Evolutionary conservation across 1,139 yeast genomes (phyloP), one percentile per base, ranked within the genome.

Genomic region (Hansenula sp.): DNA sequence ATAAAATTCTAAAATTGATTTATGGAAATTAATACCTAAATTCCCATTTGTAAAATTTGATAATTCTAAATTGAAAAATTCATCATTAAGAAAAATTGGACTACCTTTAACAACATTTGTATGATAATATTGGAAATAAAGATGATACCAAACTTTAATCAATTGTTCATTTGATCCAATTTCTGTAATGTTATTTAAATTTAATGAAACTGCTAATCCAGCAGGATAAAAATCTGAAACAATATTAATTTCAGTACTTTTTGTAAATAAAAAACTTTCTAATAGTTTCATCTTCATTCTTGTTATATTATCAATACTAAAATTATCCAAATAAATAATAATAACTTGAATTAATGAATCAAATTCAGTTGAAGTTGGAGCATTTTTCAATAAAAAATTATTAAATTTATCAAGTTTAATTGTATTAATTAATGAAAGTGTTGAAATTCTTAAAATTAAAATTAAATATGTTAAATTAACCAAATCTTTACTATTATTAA

Each of bases 291-390:
- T 29, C 29, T 40, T 49, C 14, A 53, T 17, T 17, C 41, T 42
- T 2, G 46, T 29, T 1, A 43, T 6, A 14, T 43, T 38, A 25
- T 40, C 36, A 18, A 48, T 32, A 3, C 42, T 25, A 9, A 42
- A 36, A 9, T 38, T 38, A 28, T 37, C 20, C 7, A 49, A 17
- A 6, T 45, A 32, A 4, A 37, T 26, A 13, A 34, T 32, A 13
- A 54, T 29, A 8, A 52, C 26, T 8, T 45, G 44, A 32, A 51
- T 47, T 5, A 44, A 29, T 4, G 38, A 25, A 29, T 52, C 55
- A 21, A 41, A 43, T 13, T 52, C 56, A n/a, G 24, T 29, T 1
- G 49, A 45, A 2, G 42, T 28, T n/a, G 39, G 39, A 12, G 42
- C 32, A 17, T 43, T 39, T 29, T 45, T 47, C 24, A 46, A 22